Evolutionary conservation across 2,329 filamentous ascomycete genomes (phyloP), one percentile per base, ranked within the genome.

Genomic region (Penicillium nordicum): DNA sequence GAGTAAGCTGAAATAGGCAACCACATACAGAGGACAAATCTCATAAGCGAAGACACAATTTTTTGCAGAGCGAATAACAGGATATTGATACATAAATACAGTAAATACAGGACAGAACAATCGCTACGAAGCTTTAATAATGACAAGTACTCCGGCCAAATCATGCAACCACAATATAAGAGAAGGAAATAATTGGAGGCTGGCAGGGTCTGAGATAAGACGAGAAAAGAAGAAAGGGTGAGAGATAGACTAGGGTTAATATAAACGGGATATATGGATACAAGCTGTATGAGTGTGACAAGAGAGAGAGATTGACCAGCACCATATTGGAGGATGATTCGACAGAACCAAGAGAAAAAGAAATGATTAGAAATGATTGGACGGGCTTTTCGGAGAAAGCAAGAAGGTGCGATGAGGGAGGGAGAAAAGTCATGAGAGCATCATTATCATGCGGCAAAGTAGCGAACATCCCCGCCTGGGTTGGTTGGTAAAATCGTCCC

Each of bases 361-460:
- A 55, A 59, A 49, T 43, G 51, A 49, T 25, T 36, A 36, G 23
- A 57, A 53, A 37, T 30, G 43, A 42, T 30, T 47, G 47, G 18
- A 36, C 18, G 42, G 55, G 59, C 61, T 61, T 61, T 52, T 43
- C 52, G 9, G n/a, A 30, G 49, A 29, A 34, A 27, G 21, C 16
- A 32, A n/a, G 36, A 34, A 47, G 29, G 41, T 21, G 46, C 2
- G 18, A 18, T 14, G 21, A 60, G 57, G 52, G 23, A 44, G 29
- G 25, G 18, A 30, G 37, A 30, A 32, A 36, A 30, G 34, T 65
- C 63, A 56, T 65, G 57, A 57, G 54, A 57, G 50, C 34, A 60
- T 64, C 55, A 40, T 64, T 57, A 63, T 64, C 59, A 54, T 64
- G 52, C 46, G 25, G 23, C 47, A 50, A 58, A 36, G 47, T 23